phyloP scores from a whole-genome alignment of 2,329 filamentous ascomycete species.

The Botrytis porri region DNA sequence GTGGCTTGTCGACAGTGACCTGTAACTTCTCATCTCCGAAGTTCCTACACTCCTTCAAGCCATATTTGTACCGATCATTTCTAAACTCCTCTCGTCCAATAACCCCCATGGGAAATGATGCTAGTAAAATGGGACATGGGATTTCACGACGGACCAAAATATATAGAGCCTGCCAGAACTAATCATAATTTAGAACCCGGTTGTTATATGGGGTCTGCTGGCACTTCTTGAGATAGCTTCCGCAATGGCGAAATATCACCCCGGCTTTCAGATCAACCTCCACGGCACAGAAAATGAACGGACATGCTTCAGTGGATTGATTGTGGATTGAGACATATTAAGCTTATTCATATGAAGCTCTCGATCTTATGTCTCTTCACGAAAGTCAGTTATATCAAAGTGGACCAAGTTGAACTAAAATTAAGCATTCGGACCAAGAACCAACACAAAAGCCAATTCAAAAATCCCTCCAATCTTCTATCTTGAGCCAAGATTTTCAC shows the following conservation, averaged over 20 bases:
- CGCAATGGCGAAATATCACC: constrained; percentile 20
- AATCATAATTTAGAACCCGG: constrained; percentile 3
- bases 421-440: constrained; percentile 7
- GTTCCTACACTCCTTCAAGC: constrained; percentile 22
- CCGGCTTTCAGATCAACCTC: constrained; percentile 18
- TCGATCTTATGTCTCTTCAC: not conserved
- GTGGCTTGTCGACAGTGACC: constrained; percentile 25
- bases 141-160: not conserved
- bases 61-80: constrained; percentile 7
- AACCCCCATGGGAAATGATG: not conserved
- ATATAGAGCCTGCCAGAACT: not conserved
- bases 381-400: not conserved
- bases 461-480: constrained; percentile 1
- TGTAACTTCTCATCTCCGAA: constrained; percentile 33
- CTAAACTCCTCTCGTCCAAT: constrained; percentile 8
- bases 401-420: not conserved
- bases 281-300: constrained; percentile 6
- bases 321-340: constrained; percentile 11
- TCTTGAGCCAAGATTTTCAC: not conserved
- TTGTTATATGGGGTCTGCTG: constrained; percentile 12
- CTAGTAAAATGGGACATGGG: constrained; percentile 1
- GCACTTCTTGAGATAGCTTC: constrained; percentile 20
- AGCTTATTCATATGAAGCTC: constrained; percentile 18
- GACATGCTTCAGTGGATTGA: constrained; percentile 1
- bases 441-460: not conserved